phyloP scores from a whole-genome alignment of 2,329 filamentous ascomycete species.

The Lasiodiplodia gonubiensis region DNA sequence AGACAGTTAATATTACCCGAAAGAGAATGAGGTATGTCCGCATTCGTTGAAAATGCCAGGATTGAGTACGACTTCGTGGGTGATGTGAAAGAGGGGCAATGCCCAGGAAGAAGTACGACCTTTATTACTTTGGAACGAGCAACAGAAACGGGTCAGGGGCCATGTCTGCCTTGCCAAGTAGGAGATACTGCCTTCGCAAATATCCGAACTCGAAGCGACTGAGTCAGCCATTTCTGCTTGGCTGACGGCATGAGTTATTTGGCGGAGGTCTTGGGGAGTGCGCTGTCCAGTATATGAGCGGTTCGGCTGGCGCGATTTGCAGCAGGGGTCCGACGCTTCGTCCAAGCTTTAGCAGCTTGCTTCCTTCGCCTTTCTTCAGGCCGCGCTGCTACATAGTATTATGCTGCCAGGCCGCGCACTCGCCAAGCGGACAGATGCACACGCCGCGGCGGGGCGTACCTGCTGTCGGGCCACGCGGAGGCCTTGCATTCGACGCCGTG shows the following conservation, averaged over 20 bases:
- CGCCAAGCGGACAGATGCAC: neutral
- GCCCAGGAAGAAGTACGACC: too few relatives aligned
- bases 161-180: slow-evolving; percentile 4
- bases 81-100: too few relatives aligned
- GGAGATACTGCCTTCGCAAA: neutral
- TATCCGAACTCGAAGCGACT: slow-evolving; percentile 1
- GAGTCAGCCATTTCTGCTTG: neutral
- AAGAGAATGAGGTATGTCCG: slow-evolving; percentile 3
- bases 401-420: neutral
- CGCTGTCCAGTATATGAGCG: neutral
- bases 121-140: neutral
- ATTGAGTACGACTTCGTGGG: neutral
- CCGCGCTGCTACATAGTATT: too few relatives aligned
- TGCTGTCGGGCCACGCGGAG: slow-evolving; percentile 9
- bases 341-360: slow-evolving; percentile 3
- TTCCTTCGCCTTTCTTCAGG: slow-evolving; percentile 1
- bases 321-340: slow-evolving; percentile 6
- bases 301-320: neutral
- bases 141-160: neutral
- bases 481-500: slow-evolving; percentile 13
- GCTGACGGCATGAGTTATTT: neutral
- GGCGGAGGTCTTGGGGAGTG: neutral
- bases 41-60: neutral
- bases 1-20: neutral
- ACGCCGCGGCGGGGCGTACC: slow-evolving; percentile 12